phyloP scores from a whole-genome alignment of 495 filamentous ascomycete genomes.

The Diplogelasinospora grovesii region DNA sequence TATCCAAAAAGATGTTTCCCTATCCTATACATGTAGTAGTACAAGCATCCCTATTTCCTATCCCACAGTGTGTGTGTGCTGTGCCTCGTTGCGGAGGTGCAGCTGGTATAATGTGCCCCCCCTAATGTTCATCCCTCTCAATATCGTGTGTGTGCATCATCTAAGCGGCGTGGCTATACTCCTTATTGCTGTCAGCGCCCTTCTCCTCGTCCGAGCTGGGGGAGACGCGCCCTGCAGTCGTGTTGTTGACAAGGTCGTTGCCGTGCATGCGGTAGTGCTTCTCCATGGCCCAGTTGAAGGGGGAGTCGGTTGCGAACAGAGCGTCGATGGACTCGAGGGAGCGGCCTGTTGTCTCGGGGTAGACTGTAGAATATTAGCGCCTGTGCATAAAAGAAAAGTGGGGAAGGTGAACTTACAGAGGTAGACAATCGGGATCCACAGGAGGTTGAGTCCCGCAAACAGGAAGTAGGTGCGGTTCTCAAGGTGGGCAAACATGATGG shows the following conservation, averaged over 20 bases:
- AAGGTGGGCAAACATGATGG: conserved; percentile 62
- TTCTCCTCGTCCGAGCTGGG: neutral
- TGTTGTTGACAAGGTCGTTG: conserved; percentile 1
- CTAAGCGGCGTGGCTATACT: neutral
- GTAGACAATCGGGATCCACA: conserved; percentile 16
- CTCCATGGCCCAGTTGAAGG: conserved; percentile 15
- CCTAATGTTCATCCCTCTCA: neutral
- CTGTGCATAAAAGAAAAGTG: neutral
- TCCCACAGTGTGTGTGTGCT: conserved; percentile 1
- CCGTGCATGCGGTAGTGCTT: conserved; percentile 11
- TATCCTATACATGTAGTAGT: neutral
- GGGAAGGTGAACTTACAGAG: conserved; percentile 10
- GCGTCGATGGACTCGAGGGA: conserved; percentile 67
- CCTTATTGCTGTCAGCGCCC: conserved; percentile 1
- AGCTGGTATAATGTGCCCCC: neutral
- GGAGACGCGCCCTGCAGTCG: neutral
- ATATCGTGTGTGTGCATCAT: neutral
- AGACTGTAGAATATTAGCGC: conserved; percentile 34
- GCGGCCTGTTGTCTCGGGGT: conserved; percentile 66
- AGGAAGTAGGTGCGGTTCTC: conserved; percentile 58
- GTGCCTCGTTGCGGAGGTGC: neutral
- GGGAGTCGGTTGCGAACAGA: conserved; percentile 44
- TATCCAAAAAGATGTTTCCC: too few species aligned
- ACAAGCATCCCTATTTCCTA: conserved; percentile 1
- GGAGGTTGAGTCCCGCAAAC: conserved; percentile 47